Percentiles rank a stretch among this genome's conserved stretches.
Conservation (phyloP, 176 grass and related monocot species). For the Bromus sterilis region DNA sequence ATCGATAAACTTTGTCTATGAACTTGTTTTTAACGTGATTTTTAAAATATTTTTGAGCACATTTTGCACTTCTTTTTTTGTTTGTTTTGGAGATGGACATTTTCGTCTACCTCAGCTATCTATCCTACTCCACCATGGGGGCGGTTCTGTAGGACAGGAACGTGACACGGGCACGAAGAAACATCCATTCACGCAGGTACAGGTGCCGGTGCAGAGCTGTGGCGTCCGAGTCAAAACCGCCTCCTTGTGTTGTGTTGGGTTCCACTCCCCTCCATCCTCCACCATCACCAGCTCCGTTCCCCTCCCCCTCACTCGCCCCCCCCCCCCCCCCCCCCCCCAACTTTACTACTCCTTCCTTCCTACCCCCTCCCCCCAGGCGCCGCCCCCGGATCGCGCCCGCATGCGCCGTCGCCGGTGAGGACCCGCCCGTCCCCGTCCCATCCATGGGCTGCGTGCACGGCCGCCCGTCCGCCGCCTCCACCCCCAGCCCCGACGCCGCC, state of each 20-base stretch:
- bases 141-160: not conserved
- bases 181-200: not conserved
- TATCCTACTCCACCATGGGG: too few relatives aligned
- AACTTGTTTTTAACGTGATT: too few relatives aligned
- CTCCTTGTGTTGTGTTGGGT: not conserved
- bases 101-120: too few relatives aligned
- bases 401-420: conserved; percentile 34
- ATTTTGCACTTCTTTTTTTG: too few relatives aligned
- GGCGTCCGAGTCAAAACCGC: conserved; percentile 27
- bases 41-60: too few relatives aligned
- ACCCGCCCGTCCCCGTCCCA: not conserved
- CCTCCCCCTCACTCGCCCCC: not conserved
- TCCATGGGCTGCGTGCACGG: conserved; percentile 89
- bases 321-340: not conserved
- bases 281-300: not conserved
- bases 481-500: conserved; percentile 20
- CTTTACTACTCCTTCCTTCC: conserved; percentile 29
- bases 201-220: not conserved
- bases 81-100: too few relatives aligned
- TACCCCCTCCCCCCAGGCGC: not conserved
- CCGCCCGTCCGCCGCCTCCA: conserved; percentile 34
- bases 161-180: not conserved
- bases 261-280: not conserved
- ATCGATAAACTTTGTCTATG: too few relatives aligned
- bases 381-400: conserved; percentile 40